These are phyloP conservation scores for Monosporascus sp. DNA, from an alignment of 2,329 filamentous ascomycete genomes.

Conservation along the genomic window DNA sequence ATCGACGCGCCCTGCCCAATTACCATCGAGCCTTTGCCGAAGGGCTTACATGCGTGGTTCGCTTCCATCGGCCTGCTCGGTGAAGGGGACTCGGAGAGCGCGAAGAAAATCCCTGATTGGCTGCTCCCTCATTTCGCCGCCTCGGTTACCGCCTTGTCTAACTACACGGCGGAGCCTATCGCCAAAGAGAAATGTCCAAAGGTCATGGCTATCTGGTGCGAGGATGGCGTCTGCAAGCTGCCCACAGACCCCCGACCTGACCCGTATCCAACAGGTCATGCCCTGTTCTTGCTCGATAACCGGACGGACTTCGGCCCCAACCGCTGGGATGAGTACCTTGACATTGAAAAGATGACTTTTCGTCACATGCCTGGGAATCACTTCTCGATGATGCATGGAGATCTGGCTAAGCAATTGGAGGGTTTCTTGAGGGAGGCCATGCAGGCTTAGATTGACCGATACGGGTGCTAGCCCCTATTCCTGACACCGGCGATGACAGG, in stretches of 20 bases:
- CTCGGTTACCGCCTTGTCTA: conserved; percentile 62
- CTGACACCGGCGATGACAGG: background rate
- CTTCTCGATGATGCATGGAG: conserved; percentile 71
- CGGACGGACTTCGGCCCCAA: conserved; percentile 66
- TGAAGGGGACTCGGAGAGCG: conserved; percentile 45
- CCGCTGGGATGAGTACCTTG: conserved; percentile 63
- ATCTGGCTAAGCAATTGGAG: conserved; percentile 28
- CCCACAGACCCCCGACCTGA: conserved; percentile 61
- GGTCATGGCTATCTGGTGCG: conserved; percentile 64
- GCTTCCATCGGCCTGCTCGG: conserved; percentile 67
- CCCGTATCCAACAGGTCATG: conserved; percentile 54
- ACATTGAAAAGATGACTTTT: conserved; percentile 55
- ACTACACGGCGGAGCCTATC: conserved; percentile 62
- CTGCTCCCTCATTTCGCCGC: conserved; percentile 68
- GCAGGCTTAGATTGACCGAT: conserved; percentile 11
- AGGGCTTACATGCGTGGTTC: conserved; percentile 65
- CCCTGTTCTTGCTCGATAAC: conserved; percentile 68
- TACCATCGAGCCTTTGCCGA: conserved; percentile 64
- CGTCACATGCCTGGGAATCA: conserved; percentile 68
- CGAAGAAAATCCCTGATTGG: conserved; percentile 62
- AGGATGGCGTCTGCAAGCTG: conserved; percentile 66
- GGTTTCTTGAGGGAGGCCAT: conserved; percentile 28
- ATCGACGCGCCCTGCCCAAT: conserved; percentile 64
- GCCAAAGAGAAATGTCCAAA: conserved; percentile 53
- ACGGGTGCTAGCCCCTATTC: background rate